Base-by-base conservation (phyloP, 2,329 filamentous ascomycete genomes). In the Curvularia verruculosa region DNA sequence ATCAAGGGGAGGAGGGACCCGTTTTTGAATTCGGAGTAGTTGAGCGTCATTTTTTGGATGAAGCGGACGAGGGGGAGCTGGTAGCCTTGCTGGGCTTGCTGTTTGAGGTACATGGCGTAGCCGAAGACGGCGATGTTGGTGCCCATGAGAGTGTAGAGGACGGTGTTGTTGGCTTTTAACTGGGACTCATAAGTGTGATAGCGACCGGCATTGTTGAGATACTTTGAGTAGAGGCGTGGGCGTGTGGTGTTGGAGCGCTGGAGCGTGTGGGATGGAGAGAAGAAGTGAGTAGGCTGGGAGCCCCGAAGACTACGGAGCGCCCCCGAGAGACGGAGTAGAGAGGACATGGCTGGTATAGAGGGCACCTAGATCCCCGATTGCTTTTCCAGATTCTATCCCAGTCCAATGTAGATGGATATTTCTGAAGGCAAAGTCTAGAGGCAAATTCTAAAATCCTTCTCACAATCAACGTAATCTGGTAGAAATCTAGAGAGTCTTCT, bases 71-170 rank as follows among this genome's bases (percentile, higher is more conserved):
- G 55, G 18, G 63, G 56, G 5, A 45, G 19, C 3, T 46, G 52
- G 45, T 65, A 56, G 26, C 65, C 70, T 52, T 69, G 61, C 3
- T 31, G 10, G 24, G 68, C 62, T 62, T 64, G 58, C 19, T 57
- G 70, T 58, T 59, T 63, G 52, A 72, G 65, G 59, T 78, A 79
- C 13, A 68, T 53, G 66, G 70, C 76, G 54, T 76, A 74, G 34
- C 58, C 64, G 53, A 75, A 82, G 47, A 81, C 65, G 50, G 71
- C 72, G 19, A 66, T 54, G 57, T 82, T 82, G 62, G 78, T 36
- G 39, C 73, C 75, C 40, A 81, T 74, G 52, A 81, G 54, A 19
- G 65, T 58, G 49, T 73, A 77, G 44, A 78, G 61, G 28, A 77
- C 55, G 8, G 46, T 44, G n/a, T 45, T 59, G 59, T 69, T 69